These are phyloP conservation scores for Leptographium lundbergii DNA, from an alignment of 2,329 filamentous ascomycete species.

Conservation along the genomic window DNA sequence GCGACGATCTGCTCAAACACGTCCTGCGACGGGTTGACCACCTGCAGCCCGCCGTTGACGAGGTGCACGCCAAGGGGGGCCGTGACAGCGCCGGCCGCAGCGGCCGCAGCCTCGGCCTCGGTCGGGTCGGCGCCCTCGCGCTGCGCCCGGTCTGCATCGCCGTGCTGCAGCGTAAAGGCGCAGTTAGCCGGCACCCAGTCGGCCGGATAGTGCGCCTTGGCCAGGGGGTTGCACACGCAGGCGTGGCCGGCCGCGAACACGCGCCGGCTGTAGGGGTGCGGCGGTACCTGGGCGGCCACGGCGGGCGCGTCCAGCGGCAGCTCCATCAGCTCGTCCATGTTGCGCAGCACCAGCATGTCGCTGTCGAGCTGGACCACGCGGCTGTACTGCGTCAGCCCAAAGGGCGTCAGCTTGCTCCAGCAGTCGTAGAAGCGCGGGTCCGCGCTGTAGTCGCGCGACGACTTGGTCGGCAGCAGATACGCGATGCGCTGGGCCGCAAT, in stretches of 20 bases:
- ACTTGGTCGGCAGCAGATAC: constrained; percentile 54
- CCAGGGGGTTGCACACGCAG: constrained; percentile 74
- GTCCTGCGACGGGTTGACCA: constrained; percentile 36
- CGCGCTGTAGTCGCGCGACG: constrained; percentile 53
- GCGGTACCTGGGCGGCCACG: constrained; percentile 9
- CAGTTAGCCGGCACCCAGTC: constrained; percentile 51
- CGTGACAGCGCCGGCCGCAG: background rate
- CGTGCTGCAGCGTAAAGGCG: constrained; percentile 35
- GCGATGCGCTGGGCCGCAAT: constrained; percentile 60
- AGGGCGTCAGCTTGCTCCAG: constrained; percentile 78
- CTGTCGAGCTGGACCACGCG: constrained; percentile 75
- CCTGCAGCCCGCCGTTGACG: constrained; percentile 44
- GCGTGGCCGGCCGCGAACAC: constrained; percentile 79
- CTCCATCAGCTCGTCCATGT: constrained; percentile 93
- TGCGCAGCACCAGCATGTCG: constrained; percentile 71
- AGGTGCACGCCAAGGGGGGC: constrained; percentile 32
- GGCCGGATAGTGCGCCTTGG: constrained; percentile 64
- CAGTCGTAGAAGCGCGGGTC: constrained; percentile 82
- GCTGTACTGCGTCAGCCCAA: constrained; percentile 62
- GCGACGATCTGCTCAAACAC: constrained; percentile 37
- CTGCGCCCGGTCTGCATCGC: constrained; percentile 32
- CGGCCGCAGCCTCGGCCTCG: background rate
- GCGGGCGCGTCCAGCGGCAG: constrained; percentile 38
- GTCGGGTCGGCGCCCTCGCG: constrained; percentile 28
- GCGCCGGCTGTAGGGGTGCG: constrained; percentile 29